Evolutionary conservation across 306 rosid genomes (phyloP), one percentile per base, ranked within the genome.

Genomic region (Ochetophila trinervis): DNA sequence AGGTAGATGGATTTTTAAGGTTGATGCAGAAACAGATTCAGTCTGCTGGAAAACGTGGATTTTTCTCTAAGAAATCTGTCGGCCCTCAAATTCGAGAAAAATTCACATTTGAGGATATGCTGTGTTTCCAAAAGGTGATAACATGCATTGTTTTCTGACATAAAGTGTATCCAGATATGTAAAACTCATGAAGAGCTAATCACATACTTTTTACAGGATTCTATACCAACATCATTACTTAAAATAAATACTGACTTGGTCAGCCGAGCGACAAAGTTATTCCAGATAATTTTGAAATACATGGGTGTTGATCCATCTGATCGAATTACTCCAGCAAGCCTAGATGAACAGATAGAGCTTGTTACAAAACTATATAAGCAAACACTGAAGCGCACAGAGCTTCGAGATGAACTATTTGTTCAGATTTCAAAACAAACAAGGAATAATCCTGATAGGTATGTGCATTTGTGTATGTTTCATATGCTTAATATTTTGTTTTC

Each of bases 371-470:
- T 94, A 24, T 94, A 76, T 78, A 94, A 94, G 90, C 97, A 94
- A 70, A 74, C 88, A 65, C 77, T 94, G 82, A 94, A 94, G 76
- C 90, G 90, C 62, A 66, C 91, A 27, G 97, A 88, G 79, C 99
- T 94, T 37, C 85, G 97, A 55, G 99, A 94, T 58, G 99, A 94
- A 74, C 88, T 94, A 76, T 88, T 94, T 71, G 83, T 87, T 76
- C 97, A 94, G 79, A 72, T 90, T 71, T 90, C 96, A 54, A 94
- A 94, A 76, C 99, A 94, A 75, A 90, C 97, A 52, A 83, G 99
- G 76, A 94, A 83, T 68, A 85, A 83, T 79, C 99, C 97, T 9
- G 99, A 88, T 56, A 84, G 84, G 99, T 88, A 60, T 78, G 81
- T 63, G 44, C 55, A n/a, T 64, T 12, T 49, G 22, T 72, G 9